phyloP scores from a whole-genome alignment of 1,284 basidiomycete genomes.

The Anthracocystis panici-leucophaei region DNA sequence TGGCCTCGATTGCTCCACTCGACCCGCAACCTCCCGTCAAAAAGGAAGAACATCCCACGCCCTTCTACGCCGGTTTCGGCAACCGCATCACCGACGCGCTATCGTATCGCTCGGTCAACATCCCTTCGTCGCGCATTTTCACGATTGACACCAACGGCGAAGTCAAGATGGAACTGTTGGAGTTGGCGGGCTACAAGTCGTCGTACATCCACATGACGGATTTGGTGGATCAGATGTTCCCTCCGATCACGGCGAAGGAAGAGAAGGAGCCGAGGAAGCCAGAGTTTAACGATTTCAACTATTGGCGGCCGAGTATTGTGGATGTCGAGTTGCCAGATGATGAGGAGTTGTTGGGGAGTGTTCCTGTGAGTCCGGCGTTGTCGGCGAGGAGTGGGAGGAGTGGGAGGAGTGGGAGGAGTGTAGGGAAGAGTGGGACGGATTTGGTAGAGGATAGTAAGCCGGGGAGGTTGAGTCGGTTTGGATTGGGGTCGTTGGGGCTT shows the following conservation, averaged over 20 bases:
- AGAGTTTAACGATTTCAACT: conserved; percentile 97
- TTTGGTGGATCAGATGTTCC: conserved; percentile 99
- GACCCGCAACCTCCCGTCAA: conserved; percentile 46
- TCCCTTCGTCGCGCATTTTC: conserved; percentile 94
- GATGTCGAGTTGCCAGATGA: conserved; percentile 77
- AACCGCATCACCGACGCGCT: conserved; percentile 98
- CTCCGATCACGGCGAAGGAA: conserved; percentile 84
- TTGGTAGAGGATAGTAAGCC: conserved; percentile 17
- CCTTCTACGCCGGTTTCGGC: conserved; percentile 98
- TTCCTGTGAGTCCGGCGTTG: conserved; percentile 83
- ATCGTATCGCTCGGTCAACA: conserved; percentile 93
- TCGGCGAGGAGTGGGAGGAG: conserved; percentile 74
- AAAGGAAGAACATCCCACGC: conserved; percentile 69
- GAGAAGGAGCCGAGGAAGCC: conserved; percentile 75
- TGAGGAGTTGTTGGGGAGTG: conserved; percentile 79
- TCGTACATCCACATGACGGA: conserved; percentile 98
- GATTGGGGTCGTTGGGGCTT: conserved; percentile 51
- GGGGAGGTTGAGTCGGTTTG: conserved; percentile 50
- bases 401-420: conserved; percentile 25
- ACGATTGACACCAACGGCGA: conserved; percentile 96
- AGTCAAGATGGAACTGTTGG: conserved; percentile 96
- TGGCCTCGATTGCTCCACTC: neutral
- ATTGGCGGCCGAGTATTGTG: conserved; percentile 82
- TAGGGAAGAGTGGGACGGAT: neutral
- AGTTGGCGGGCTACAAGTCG: conserved; percentile 95